Evolutionary conservation across 1,284 basidiomycete genomes (phyloP), one percentile per base, ranked within the genome.

Genomic region (Pyrrhoderma lamaoense): DNA sequence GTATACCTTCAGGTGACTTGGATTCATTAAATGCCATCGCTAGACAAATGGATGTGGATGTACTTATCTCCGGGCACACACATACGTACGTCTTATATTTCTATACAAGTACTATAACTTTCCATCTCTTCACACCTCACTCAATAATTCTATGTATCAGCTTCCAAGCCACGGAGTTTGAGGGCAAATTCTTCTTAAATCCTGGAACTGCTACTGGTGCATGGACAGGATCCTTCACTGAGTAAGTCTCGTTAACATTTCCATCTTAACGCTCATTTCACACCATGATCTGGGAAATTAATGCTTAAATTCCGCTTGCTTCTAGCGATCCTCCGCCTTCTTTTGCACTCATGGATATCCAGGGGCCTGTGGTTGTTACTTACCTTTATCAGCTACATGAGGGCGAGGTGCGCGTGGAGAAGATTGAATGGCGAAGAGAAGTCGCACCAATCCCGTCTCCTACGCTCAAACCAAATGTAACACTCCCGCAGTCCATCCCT

Each of bases 11-110:
- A 0, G 95, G 93, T 7, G 94, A 98, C 65, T 72, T 91, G 2
- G 93, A 94, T 64, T 85, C 91, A 22, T 76, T 99, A 27, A 85
- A 83, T 31, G 79, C 89, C 1, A 80, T 95, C 44, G 93, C 95
- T 8, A 72, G 93, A 31, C 91, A 95, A 66, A 92, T 99, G 89
- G 93, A 98, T 64, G 95, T 97, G 8, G 96, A 99, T 61, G 91
- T 99, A 1, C 73, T 99, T 21, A 70, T 99, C 18, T 93, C 87
- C 1, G 95, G 96, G 0, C 91, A 93, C 60, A 99, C 95, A 1
- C 94, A 98, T 68, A 82, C 81, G 93, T 93, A 62, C 66, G 86
- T 73, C 46, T 5, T 11, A 47, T 22, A 14, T 19, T 19, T 52
- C 42, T 35, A 42, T 21, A 21, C 16, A 51, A 16, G 8, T 42